A percentile compares a stretch with the other conserved stretches of the same genome.
phyloP scores from a whole-genome alignment of 495 filamentous ascomycete genomes.

The Daldinia bambusicola region DNA sequence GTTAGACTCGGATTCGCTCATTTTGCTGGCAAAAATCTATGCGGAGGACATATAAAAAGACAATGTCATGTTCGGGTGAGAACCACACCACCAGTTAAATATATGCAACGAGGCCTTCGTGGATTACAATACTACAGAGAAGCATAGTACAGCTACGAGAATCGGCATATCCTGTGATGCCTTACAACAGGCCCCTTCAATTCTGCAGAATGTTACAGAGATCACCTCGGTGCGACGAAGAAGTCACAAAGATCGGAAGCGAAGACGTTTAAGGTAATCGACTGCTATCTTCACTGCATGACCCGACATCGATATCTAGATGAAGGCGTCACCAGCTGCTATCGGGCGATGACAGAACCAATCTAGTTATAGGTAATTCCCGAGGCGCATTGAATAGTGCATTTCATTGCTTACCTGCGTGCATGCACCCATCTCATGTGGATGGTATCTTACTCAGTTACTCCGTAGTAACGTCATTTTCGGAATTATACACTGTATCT shows the following conservation, averaged over 20 bases:
- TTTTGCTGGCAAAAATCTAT: background rate
- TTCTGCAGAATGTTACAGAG: slow-evolving; percentile 28
- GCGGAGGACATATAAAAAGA: background rate
- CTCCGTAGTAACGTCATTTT: background rate
- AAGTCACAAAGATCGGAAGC: slow-evolving; percentile 20
- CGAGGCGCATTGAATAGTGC: slow-evolving; percentile 26
- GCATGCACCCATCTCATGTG: background rate
- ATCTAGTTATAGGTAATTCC: slow-evolving; percentile 18
- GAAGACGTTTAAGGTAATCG: background rate
- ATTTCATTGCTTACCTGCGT: slow-evolving; percentile 13
- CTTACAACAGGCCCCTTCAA: slow-evolving; percentile 23
- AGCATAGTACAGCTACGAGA: slow-evolving; percentile 35
- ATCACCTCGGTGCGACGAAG: slow-evolving; percentile 22
- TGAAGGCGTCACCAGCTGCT: slow-evolving; percentile 9
- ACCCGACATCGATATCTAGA: background rate
- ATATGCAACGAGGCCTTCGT: slow-evolving; percentile 17
- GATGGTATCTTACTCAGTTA: background rate
- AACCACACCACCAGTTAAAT: slow-evolving; percentile 16
- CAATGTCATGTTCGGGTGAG: slow-evolving; percentile 1
- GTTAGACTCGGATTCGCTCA: slow-evolving; percentile 43
- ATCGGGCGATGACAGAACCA: slow-evolving; percentile 32
- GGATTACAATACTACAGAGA: slow-evolving; percentile 20
- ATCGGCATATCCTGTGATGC: slow-evolving; percentile 28
- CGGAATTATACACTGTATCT: background rate
- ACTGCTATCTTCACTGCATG: slow-evolving; percentile 12